Base-by-base conservation (phyloP, 1,284 basidiomycete species). In the Anthracocystis panici-leucophaei region DNA sequence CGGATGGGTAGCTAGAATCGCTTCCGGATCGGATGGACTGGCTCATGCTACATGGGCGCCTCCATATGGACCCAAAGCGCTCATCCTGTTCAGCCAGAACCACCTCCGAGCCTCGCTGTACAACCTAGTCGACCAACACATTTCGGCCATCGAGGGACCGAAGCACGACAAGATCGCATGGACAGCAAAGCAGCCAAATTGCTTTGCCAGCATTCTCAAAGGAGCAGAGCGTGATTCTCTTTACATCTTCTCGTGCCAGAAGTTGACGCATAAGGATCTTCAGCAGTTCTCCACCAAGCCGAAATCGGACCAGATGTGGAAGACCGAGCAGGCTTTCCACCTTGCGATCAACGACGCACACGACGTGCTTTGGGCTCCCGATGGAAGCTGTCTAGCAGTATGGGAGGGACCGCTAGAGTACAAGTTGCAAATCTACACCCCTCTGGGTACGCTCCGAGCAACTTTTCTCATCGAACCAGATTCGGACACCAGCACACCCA, bases 351-450 rank as follows among this genome's bases (percentile, higher is more conserved):
- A 89, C 7, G 92, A 92, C 23, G 85, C 93, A 23, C 88, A 91
- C 16, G 92, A 92, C 0, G 82, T 95, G n/a, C 87, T 90, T 1
- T 88, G 95, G 68, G 94, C 93, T 10, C 93, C 94, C 0, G 91
- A 89, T 12, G 93, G 93, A 7, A 91, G 90, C 75, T 88, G 91
- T 85, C 73, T 96, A 14, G 93, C 93, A 0, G 88, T 92, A 0
- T 94, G 92, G 91, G 94, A 96, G 82, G 90, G 91, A 21, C 55
- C 57, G 2, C 23, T 77, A 5, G 78, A 95, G 93, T 95, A 92
- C 86, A 93, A 92, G 79, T 84, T 96, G 16, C 88, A 90, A 81
- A 88, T 96, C 21, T 85, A 94, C 67, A 91, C 91, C 0, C 88
- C 94, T 2, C 87, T 91, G 14, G 94, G 93, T 2, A 88, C 89